Percentiles rank a stretch among this genome's conserved stretches.
phyloP scores from a whole-genome alignment of 1,139 yeast species.

The Candida sanyaensis region DNA sequence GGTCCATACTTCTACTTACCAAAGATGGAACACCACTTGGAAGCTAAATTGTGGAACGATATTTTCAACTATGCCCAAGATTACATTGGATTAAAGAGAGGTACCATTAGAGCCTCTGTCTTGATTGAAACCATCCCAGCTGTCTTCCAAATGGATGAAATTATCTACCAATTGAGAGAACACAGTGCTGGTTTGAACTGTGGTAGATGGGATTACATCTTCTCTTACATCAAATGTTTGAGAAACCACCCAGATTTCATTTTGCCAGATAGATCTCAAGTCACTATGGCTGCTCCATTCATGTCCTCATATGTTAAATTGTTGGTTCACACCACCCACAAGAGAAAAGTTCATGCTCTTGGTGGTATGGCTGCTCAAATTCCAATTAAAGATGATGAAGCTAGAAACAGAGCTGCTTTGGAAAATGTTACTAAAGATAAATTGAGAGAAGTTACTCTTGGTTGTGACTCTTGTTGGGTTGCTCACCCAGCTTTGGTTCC shows the following conservation, averaged over 20 bases:
- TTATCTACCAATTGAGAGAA: slow-evolving; percentile 71
- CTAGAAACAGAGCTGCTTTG: slow-evolving; percentile 66
- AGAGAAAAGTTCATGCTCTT: slow-evolving; percentile 77
- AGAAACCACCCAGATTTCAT: slow-evolving; percentile 54
- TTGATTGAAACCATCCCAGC: slow-evolving; percentile 76
- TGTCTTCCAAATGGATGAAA: slow-evolving; percentile 81
- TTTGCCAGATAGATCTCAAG: slow-evolving; percentile 73
- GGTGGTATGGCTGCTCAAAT: slow-evolving; percentile 89
- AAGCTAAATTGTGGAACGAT: slow-evolving; percentile 80
- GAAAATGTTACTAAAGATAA: slow-evolving; percentile 73
- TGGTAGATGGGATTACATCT: slow-evolving; percentile 84
- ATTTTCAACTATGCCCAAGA: slow-evolving; percentile 71
- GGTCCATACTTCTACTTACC: slow-evolving; percentile 83
- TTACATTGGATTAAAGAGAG: slow-evolving; percentile 63
- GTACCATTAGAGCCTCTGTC: slow-evolving; percentile 78
- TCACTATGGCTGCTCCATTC: slow-evolving; percentile 75
- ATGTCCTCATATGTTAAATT: slow-evolving; percentile 71
- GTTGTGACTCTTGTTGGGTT: slow-evolving; percentile 84
- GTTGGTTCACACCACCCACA: slow-evolving; percentile 70
- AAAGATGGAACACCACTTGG: slow-evolving; percentile 79
- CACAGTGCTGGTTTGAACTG: slow-evolving; percentile 79
- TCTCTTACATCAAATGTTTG: slow-evolving; percentile 68
- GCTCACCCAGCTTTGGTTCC: slow-evolving; percentile 81
- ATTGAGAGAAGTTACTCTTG: slow-evolving; percentile 71
- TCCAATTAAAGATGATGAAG: slow-evolving; percentile 69